A percentile compares a stretch with the other conserved stretches of the same genome.
These are phyloP conservation scores for Erucastrum elatum DNA, from an alignment of 345 rosid species.

Conservation along the genomic window DNA sequence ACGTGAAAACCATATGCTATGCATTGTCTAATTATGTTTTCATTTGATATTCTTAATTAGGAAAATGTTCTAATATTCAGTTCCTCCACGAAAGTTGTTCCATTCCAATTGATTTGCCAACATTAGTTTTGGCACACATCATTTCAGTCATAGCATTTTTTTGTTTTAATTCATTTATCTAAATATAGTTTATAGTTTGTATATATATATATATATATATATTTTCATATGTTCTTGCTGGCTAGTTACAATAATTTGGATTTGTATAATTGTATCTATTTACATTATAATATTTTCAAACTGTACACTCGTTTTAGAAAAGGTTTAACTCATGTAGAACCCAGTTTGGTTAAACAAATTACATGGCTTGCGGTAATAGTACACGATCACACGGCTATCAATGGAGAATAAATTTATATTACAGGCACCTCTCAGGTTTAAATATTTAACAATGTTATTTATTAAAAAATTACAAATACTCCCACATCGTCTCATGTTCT, in stretches of 20 bases:
- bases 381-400: not conserved
- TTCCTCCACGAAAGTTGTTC: too few species aligned
- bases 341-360: not conserved
- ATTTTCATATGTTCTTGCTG: not conserved
- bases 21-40: too few species aligned
- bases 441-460: not conserved
- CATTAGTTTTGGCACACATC: too few species aligned
- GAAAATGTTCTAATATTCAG: too few species aligned
- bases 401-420: not conserved
- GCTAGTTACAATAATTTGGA: not conserved
- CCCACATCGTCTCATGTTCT: not conserved
- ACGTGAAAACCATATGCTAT: too few species aligned
- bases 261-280: too few species aligned
- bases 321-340: not conserved
- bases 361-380: not conserved
- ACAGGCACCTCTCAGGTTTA: not conserved
- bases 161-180: not conserved
- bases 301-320: not conserved
- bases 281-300: not conserved
- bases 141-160: too few species aligned
- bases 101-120: too few species aligned
- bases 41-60: too few species aligned
- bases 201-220: too few species aligned
- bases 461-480: not conserved
- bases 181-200: too few species aligned